Evolutionary conservation across 345 rosid species (phyloP).

Genomic region (Psidium friedrichsthalianum): DNA sequence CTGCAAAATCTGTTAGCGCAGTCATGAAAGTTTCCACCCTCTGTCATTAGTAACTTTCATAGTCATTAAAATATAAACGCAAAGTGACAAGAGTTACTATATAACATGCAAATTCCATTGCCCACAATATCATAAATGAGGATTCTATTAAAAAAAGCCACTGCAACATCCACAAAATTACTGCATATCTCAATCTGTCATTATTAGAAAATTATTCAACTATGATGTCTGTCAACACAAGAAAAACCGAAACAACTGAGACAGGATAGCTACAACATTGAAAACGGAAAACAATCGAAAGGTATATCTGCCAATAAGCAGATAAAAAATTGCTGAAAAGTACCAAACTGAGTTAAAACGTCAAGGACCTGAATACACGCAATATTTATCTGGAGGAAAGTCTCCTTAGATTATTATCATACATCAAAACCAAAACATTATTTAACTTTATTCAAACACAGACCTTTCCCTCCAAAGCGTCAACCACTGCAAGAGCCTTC

Average conservation of each 20-base stretch:
- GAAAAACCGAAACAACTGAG: background rate
- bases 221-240: background rate
- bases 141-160: background rate
- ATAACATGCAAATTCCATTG: background rate
- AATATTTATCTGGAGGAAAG: background rate
- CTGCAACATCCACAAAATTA: background rate
- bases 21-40: constrained; percentile 63
- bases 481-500: constrained; percentile 60
- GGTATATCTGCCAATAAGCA: background rate
- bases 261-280: background rate
- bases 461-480: constrained; percentile 95
- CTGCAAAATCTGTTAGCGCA: constrained; percentile 66
- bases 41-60: constrained; percentile 33
- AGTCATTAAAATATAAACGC: background rate
- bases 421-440: background rate
- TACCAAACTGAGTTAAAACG: background rate
- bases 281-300: background rate
- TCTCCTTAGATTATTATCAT: background rate
- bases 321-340: background rate
- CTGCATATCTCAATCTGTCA: background rate
- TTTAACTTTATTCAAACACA: constrained; percentile 1
- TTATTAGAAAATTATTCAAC: background rate
- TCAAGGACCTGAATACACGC: background rate
- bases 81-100: background rate
- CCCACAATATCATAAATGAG: background rate